These are phyloP conservation scores for Mucor irregularis DNA, from an alignment of 371 early-diverging fungal genomes.

Conservation along the genomic window DNA sequence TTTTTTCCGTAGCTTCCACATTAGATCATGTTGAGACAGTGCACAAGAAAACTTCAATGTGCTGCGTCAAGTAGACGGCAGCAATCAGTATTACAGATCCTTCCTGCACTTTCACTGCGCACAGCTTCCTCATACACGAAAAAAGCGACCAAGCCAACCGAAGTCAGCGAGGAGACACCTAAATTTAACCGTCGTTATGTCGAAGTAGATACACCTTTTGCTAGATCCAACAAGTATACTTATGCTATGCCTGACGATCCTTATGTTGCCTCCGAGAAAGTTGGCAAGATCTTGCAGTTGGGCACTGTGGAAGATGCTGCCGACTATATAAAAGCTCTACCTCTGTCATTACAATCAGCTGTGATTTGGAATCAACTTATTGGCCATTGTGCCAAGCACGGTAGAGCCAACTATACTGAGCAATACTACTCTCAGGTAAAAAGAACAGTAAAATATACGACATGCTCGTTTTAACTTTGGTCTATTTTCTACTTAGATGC, in stretches of 20 bases:
- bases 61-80: too few relatives aligned
- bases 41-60: too few relatives aligned
- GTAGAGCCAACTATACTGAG: conserved; percentile 21
- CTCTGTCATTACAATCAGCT: conserved; percentile 22
- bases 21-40: too few relatives aligned
- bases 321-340: conserved; percentile 23
- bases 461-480: too few relatives aligned
- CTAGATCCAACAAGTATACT: conserved; percentile 13
- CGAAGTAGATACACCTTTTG: conserved; percentile 20
- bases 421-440: conserved; percentile 24
- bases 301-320: conserved; percentile 17
- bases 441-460: not conserved
- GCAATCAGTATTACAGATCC: too few relatives aligned
- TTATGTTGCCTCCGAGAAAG: conserved; percentile 19
- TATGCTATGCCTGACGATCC: conserved; percentile 27
- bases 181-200: conserved; percentile 8
- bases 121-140: not conserved
- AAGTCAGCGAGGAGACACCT: not conserved
- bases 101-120: not conserved
- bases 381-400: conserved; percentile 20
- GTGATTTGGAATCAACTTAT: conserved; percentile 32
- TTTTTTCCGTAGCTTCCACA: too few relatives aligned
- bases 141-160: not conserved
- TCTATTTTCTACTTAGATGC: conserved; percentile 27
- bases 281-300: conserved; percentile 14